phyloP scores from a whole-genome alignment of 306 rosid genomes.

The Vigna radiata region DNA sequence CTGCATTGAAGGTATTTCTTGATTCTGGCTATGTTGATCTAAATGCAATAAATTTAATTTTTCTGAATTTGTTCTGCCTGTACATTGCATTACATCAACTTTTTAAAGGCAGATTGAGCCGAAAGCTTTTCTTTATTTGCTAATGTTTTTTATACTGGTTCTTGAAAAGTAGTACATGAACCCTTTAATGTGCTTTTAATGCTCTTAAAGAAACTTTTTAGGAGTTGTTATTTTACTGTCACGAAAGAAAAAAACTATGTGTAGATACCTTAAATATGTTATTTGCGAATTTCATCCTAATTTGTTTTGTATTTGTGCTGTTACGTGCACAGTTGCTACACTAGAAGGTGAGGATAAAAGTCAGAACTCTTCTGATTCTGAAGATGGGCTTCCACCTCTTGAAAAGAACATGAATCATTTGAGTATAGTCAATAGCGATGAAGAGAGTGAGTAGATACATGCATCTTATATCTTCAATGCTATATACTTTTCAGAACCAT shows the following conservation, averaged over 20 bases:
- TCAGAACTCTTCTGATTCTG: conserved; percentile 59
- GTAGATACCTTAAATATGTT: not conserved
- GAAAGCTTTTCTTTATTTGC: not conserved
- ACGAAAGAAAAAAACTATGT: not conserved
- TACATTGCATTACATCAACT: not conserved
- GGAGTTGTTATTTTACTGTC: not conserved
- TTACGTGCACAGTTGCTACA: conserved; percentile 49
- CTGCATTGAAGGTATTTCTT: not conserved
- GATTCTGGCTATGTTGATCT: conserved; percentile 2
- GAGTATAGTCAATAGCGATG: conserved; percentile 60
- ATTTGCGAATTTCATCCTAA: not conserved
- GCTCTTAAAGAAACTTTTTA: not conserved
- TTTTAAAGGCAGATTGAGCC: conserved; percentile 1
- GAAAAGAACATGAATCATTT: conserved; percentile 90
- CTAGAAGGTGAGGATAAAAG: conserved; percentile 41
- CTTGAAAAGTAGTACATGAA: conserved; percentile 6
- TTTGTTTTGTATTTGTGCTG: conserved; percentile 27
- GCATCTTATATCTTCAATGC: conserved; percentile 28
- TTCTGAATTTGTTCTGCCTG: not conserved
- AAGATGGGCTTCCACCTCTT: conserved; percentile 90
- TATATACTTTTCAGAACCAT: conserved; percentile 8
- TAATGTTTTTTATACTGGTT: not conserved
- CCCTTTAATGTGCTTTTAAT: conserved; percentile 19
- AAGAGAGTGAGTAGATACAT: conserved; percentile 53
- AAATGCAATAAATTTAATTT: conserved; percentile 4